Evolutionary conservation across 2,329 filamentous ascomycete genomes (phyloP), one percentile per base, ranked within the genome.

Genomic region (Lachnellula subtilissima): DNA sequence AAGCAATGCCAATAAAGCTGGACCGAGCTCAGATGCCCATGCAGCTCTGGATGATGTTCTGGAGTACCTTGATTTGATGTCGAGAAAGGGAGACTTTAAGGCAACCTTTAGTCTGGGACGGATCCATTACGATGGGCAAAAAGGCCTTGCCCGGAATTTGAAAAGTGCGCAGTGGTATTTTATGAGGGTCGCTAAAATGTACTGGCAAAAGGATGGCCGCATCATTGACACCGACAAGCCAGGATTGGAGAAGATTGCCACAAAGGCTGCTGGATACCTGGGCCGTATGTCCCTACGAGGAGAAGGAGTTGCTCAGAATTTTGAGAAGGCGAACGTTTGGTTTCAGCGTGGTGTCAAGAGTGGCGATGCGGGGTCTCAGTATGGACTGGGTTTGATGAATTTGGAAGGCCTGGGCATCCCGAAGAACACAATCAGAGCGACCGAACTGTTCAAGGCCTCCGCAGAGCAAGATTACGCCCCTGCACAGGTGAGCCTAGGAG

Each of bases 11-110:
- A 82, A 87, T 66, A 85, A 86, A 60, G 83, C 85, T 19, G 84
- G 85, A 54, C 81, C 86, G 1, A 86, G 88, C 61, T 89, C 90
- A 2, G 89, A 94, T 68, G 84, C 88, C 1, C 88, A 96, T 66
- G 91, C 91, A 1, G 89, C 90, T 15, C 83, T 97, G 56, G 91
- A 96, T 65, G 93, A 99, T 71, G 88, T 97, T 15, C 84, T 99
- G 57, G 94, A 99, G 70, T 99, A 96, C 66, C 73, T 89, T 62
- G 84, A 89, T 67, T 75, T 89, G 48, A 81, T 88, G 74, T 86
- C 85, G n/a, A 77, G 85, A 46, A 88, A 89, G 64, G 87, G 87
- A n/a, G 85, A 89, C 61, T 76, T 86, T 39, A 84, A 82, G 65
- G 85, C 86, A 5, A 88, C 84, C 5, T 87, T 88, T 62, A 85